Percentiles rank a stretch among this genome's conserved stretches.
Conservation (phyloP, 2,329 filamentous ascomycete genomes). For the Mollisia scopiformis region DNA sequence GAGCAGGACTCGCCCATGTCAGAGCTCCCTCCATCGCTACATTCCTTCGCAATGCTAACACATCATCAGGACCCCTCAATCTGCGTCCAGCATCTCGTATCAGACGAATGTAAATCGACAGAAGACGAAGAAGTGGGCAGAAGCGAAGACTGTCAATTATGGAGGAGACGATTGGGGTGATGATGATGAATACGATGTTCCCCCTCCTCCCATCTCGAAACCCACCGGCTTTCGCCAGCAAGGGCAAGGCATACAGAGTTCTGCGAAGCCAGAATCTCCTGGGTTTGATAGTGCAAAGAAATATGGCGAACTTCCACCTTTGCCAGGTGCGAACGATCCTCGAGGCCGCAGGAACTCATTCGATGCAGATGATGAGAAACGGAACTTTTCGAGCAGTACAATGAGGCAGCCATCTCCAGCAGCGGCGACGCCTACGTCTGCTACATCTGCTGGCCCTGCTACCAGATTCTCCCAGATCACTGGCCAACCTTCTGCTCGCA, state of each 20-base stretch:
- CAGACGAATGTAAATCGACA: slow-evolving; percentile 85
- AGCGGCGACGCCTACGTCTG: slow-evolving; percentile 6
- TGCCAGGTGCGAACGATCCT: slow-evolving; percentile 23
- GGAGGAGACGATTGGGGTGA: slow-evolving; percentile 94
- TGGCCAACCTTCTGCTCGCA: slow-evolving; percentile 24
- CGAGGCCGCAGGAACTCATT: slow-evolving; percentile 50
- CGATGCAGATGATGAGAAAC: slow-evolving; percentile 54
- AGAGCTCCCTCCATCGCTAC: background rate
- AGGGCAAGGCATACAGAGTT: slow-evolving; percentile 36
- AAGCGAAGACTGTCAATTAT: slow-evolving; percentile 84
- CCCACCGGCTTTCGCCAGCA: slow-evolving; percentile 47
- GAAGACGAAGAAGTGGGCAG: slow-evolving; percentile 94
- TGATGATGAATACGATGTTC: slow-evolving; percentile 61
- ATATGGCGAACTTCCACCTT: slow-evolving; percentile 36
- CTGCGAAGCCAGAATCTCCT: slow-evolving; percentile 14
- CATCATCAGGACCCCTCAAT: slow-evolving; percentile 28
- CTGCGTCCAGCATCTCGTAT: slow-evolving; percentile 50
- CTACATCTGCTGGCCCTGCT: slow-evolving; percentile 24
- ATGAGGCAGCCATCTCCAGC: slow-evolving; percentile 23
- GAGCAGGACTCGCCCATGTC: slow-evolving; percentile 35
- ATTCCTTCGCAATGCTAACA: slow-evolving; percentile 10
- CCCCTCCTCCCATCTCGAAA: slow-evolving; percentile 43
- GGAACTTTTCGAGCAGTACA: slow-evolving; percentile 47
- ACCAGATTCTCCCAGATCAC: slow-evolving; percentile 36
- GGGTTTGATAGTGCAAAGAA: slow-evolving; percentile 27